Percentiles rank a stretch among this genome's conserved stretches.
Evolutionary conservation across 177 flowering plant species (phyloP).

Genomic region (Telopea speciosissima): DNA sequence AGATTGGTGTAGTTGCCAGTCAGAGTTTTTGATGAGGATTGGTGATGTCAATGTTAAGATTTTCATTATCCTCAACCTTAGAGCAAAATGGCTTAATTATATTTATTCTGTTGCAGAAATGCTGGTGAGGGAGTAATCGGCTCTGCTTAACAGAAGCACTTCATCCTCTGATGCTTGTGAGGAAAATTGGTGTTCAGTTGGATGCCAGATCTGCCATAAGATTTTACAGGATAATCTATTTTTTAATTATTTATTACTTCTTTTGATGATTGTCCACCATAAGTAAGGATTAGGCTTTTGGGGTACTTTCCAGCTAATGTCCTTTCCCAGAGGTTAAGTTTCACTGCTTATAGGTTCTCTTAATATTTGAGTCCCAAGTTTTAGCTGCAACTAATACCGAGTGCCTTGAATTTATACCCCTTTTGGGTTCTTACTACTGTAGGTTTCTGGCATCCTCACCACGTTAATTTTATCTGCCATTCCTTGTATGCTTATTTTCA

Average conservation of each 20-base stretch:
- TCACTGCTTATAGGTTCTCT: constrained; percentile 8
- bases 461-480: too few relatives aligned
- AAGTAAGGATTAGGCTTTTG: constrained; percentile 12
- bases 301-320: constrained; percentile 8
- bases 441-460: background rate
- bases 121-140: constrained; percentile 62
- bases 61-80: constrained; percentile 36
- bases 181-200: constrained; percentile 36
- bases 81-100: constrained; percentile 38
- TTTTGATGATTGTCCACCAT: constrained; percentile 4
- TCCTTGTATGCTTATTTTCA: too few relatives aligned
- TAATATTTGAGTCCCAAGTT: background rate
- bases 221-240: constrained; percentile 19
- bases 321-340: constrained; percentile 5
- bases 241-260: background rate
- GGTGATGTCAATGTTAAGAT: constrained; percentile 36
- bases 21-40: constrained; percentile 36
- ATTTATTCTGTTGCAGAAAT: constrained; percentile 80
- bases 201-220: constrained; percentile 27
- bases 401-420: background rate
- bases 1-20: constrained; percentile 27
- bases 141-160: constrained; percentile 60
- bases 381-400: background rate
- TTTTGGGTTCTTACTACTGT: background rate
- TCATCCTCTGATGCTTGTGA: constrained; percentile 55